Conservation (phyloP, 768 basidiomycete genomes). For the Xanthoconium stramineum region DNA sequence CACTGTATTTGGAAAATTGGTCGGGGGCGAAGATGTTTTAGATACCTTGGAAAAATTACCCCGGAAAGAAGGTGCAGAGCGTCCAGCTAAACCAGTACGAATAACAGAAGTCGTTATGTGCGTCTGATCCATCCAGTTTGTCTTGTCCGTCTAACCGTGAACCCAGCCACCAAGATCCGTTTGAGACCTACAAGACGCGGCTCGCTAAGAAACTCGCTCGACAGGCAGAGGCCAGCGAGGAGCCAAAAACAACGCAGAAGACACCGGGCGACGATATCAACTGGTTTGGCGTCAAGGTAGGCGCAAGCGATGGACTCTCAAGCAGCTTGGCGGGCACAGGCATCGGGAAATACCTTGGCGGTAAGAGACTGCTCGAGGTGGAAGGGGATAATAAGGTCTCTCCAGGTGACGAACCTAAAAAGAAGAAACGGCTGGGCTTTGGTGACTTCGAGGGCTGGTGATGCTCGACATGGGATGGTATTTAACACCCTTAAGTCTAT, state of each 20-base stretch:
- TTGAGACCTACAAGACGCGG: constrained; percentile 86
- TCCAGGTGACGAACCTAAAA: constrained; percentile 53
- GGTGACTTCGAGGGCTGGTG: constrained; percentile 89
- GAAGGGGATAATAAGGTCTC: constrained; percentile 19
- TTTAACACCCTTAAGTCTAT: not conserved
- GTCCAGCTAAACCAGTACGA: constrained; percentile 79
- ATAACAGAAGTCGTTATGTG: constrained; percentile 88
- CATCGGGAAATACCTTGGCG: constrained; percentile 77
- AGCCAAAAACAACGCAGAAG: constrained; percentile 39
- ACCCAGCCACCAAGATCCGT: constrained; percentile 86
- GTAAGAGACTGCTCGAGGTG: constrained; percentile 44
- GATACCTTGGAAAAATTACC: constrained; percentile 80
- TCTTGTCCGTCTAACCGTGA: constrained; percentile 1
- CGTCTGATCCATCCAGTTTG: constrained; percentile 25
- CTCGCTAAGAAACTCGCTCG: constrained; percentile 71
- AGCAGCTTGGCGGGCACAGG: constrained; percentile 36
- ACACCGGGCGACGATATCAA: constrained; percentile 68
- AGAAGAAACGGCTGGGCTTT: constrained; percentile 84
- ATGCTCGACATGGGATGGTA: not conserved
- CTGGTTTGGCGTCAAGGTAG: constrained; percentile 90
- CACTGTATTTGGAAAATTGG: constrained; percentile 95
- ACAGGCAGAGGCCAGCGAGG: constrained; percentile 29
- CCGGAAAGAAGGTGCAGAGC: constrained; percentile 79
- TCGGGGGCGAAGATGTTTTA: constrained; percentile 91
- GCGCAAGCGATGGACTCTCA: constrained; percentile 38